These are phyloP conservation scores for Aspergillus sclerotioniger DNA, from an alignment of 495 filamentous ascomycete species.

Conservation along the genomic window DNA sequence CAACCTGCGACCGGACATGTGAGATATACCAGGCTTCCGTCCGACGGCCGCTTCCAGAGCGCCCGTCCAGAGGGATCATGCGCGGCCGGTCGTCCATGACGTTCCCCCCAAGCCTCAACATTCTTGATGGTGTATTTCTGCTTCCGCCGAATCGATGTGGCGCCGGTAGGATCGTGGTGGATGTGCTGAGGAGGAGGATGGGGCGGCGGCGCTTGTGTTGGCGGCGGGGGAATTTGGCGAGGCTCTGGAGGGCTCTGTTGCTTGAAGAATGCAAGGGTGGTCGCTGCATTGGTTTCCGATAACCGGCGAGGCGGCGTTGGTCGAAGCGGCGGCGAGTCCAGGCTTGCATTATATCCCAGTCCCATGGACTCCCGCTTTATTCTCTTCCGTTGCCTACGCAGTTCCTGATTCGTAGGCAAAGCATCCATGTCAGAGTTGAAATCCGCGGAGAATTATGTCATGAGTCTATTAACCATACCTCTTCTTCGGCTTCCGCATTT, in stretches of 20 bases:
- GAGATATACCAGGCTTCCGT: constrained; percentile 47
- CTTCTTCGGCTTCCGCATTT: constrained; percentile 46
- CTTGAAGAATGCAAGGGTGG: constrained; percentile 51
- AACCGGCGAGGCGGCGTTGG: constrained; percentile 45
- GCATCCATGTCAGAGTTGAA: constrained; percentile 14
- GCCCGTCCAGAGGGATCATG: constrained; percentile 45
- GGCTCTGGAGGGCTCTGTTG: constrained; percentile 50
- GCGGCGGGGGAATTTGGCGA: constrained; percentile 35
- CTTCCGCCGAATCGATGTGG: constrained; percentile 41
- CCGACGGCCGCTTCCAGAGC: constrained; percentile 48
- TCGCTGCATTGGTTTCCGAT: constrained; percentile 50
- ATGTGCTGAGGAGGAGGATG: constrained; percentile 30
- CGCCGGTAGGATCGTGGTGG: constrained; percentile 29
- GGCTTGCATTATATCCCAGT: constrained; percentile 31
- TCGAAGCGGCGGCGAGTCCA: constrained; percentile 44
- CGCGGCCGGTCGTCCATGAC: constrained; percentile 46
- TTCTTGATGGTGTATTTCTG: constrained; percentile 54
- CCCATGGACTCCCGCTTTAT: constrained; percentile 51
- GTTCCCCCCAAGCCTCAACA: constrained; percentile 50
- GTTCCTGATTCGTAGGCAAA: constrained; percentile 30
- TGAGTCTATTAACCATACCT: constrained; percentile 32
- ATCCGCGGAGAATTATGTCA: not conserved
- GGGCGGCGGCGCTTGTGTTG: constrained; percentile 28
- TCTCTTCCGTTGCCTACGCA: constrained; percentile 46
- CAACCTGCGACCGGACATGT: constrained; percentile 45